Evolutionary conservation across 176 grass and related monocot genomes (phyloP), one percentile per base, ranked within the genome.

Genomic region (Poa pratensis): DNA sequence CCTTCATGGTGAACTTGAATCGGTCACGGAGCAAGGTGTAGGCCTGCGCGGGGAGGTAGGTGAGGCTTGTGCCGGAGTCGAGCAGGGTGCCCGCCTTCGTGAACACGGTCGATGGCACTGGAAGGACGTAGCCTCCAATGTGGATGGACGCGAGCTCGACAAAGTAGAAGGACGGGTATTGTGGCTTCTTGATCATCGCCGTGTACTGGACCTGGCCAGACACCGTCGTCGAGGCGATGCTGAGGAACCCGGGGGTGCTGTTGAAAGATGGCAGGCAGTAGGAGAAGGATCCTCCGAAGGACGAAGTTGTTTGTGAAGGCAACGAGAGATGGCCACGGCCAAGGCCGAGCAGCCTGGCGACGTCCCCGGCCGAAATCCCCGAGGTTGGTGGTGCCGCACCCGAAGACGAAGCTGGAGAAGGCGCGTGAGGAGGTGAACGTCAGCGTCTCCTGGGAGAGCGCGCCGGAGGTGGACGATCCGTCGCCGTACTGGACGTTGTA

Each of bases 61-160:
- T 92, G 82, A 97, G 86, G 49, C 82, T 64, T 0, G 92, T 94
- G 32, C 92, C 90, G 24, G 95, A 97, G 89, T 97, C 95, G 8
- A 97, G 58, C 16, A 94, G 35, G 16, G 92, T 91, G 30, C 88
- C 81, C 1, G 40, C 5, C 6, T 7, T 62, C 3, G 81, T 86
- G 72, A 94, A 91, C 80, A 87, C 54, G 17, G 84, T 61, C 8
- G 62, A 54, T 2, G 83, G 54, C 52, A 97, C 85, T 0, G 88
- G 69, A 13, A 97, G 69, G 35, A 84, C 9, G 35, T 66, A 77
- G 2, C 92, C 92, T 10, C 88, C 92, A 7, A 97, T 87, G 79
- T 88, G 83, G 59, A 97, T 91, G 22, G 78, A 77, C 18, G 46
- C 63, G 28, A 97, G 86, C 40, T 62, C 80, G 3, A 94, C 52